Conservation (phyloP, 805 yeast species). For the Wickerhamomyces strasburgensis region DNA sequence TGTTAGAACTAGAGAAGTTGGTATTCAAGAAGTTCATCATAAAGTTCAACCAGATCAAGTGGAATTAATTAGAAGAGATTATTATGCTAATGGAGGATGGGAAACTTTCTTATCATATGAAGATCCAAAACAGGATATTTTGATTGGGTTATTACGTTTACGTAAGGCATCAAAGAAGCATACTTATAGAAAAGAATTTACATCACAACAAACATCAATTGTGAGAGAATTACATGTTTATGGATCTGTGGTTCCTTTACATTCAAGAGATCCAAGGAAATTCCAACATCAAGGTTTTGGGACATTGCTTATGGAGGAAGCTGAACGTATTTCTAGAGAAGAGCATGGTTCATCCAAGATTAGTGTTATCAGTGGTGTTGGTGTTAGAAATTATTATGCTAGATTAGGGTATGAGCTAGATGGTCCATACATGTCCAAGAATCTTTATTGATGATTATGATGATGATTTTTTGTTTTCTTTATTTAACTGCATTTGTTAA, state of each 20-base stretch:
- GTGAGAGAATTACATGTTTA: conserved; percentile 97
- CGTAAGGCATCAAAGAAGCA: conserved; percentile 85
- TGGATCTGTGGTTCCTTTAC: conserved; percentile 95
- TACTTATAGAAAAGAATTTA: conserved; percentile 87
- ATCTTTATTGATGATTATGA: conserved; percentile 13
- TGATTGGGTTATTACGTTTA: conserved; percentile 84
- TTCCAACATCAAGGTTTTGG: conserved; percentile 99
- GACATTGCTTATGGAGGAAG: conserved; percentile 95
- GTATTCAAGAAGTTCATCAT: conserved; percentile 97
- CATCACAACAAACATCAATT: conserved; percentile 77
- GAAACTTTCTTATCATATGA: conserved; percentile 94
- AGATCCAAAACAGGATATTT: conserved; percentile 93
- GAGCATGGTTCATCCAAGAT: conserved; percentile 92
- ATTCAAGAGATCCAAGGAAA: conserved; percentile 93
- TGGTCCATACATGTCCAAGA: conserved; percentile 96
- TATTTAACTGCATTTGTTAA: no score
- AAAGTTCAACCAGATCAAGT: conserved; percentile 96
- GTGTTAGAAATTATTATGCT: conserved; percentile 93
- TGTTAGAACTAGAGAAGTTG: conserved; percentile 96
- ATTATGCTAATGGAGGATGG: conserved; percentile 98
- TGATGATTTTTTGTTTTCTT: background rate
- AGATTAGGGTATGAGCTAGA: conserved; percentile 87
- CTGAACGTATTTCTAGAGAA: conserved; percentile 89
- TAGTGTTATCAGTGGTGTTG: conserved; percentile 94
- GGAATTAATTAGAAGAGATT: conserved; percentile 90